Evolutionary conservation across 2,329 filamentous ascomycete species (phyloP).

Genomic region (Xylaria digitata): DNA sequence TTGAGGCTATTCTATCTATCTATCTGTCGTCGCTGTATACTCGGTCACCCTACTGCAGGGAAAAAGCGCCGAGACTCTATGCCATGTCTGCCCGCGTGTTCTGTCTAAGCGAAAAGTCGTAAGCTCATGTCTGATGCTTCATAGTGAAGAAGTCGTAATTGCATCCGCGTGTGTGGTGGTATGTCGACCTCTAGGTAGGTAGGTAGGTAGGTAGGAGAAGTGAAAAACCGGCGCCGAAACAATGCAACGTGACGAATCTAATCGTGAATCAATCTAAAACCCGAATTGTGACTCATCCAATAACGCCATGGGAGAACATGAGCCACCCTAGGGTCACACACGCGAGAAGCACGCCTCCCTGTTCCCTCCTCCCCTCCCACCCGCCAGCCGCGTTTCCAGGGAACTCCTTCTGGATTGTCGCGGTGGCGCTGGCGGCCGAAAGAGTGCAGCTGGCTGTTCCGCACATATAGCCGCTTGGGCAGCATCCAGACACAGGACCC

Average conservation of each 20-base stretch:
- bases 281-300: background rate
- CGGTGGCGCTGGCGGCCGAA: slow-evolving; percentile 62
- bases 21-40: slow-evolving; percentile 1
- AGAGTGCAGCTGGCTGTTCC: slow-evolving; percentile 78
- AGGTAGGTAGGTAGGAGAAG: too few relatives aligned
- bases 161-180: background rate
- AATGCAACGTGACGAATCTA: background rate
- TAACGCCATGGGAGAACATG: slow-evolving; percentile 10
- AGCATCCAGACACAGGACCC: slow-evolving; percentile 81
- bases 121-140: background rate
- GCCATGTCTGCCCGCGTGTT: background rate
- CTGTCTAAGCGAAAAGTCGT: slow-evolving; percentile 1
- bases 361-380: background rate
- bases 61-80: background rate
- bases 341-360: slow-evolving; percentile 17
- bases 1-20: background rate
- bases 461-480: slow-evolving; percentile 80
- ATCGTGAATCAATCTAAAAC: background rate
- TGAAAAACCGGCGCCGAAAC: slow-evolving; percentile 4
- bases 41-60: background rate
- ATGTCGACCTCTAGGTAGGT: background rate
- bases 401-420: slow-evolving; percentile 66
- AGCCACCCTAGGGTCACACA: slow-evolving; percentile 26
- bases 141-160: slow-evolving; percentile 2
- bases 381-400: slow-evolving; percentile 41